Evolutionary conservation across 1,284 basidiomycete species (phyloP).

Genomic region (Tylopilus sp.): DNA sequence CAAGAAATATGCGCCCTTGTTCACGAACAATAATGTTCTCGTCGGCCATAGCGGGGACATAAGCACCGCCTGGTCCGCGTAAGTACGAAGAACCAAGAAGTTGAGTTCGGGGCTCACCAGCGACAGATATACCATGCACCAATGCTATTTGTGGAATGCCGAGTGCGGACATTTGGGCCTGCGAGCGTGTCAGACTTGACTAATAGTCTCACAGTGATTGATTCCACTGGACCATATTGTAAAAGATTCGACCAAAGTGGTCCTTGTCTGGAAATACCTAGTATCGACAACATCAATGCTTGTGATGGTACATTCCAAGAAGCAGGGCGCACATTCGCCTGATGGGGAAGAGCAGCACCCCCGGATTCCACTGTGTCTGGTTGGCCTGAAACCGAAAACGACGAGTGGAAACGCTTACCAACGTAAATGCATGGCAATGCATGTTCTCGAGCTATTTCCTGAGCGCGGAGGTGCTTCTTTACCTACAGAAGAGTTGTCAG

Average conservation of each 20-base stretch:
- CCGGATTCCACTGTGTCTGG: conserved; percentile 77
- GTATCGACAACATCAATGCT: conserved; percentile 12
- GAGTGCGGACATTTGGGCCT: conserved; percentile 88
- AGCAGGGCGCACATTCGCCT: conserved; percentile 66
- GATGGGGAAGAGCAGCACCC: conserved; percentile 88
- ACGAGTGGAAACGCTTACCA: conserved; percentile 45
- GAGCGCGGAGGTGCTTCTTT: conserved; percentile 94
- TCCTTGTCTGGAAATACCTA: conserved; percentile 82
- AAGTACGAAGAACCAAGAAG: conserved; percentile 8
- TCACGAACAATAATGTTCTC: conserved; percentile 93
- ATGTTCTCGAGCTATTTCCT: conserved; percentile 90
- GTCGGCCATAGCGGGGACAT: conserved; percentile 96
- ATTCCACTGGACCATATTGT: conserved; percentile 75
- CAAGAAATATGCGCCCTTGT: conserved; percentile 94
- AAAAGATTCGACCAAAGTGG: conserved; percentile 95
- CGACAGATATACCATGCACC: conserved; percentile 93
- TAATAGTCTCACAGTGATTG: conserved; percentile 1
- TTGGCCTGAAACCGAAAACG: conserved; percentile 11
- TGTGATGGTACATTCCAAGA: neutral
- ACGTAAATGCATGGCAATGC: conserved; percentile 90
- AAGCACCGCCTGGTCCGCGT: conserved; percentile 64
- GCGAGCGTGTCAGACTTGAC: conserved; percentile 12
- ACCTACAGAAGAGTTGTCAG: conserved; percentile 45
- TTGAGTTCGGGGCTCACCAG: conserved; percentile 43
- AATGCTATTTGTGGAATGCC: conserved; percentile 91